A percentile compares a stretch with the other conserved stretches of the same genome.
phyloP scores from a whole-genome alignment of 192 early-diverging fungal genomes.

The Umbelopsis vinacea region DNA sequence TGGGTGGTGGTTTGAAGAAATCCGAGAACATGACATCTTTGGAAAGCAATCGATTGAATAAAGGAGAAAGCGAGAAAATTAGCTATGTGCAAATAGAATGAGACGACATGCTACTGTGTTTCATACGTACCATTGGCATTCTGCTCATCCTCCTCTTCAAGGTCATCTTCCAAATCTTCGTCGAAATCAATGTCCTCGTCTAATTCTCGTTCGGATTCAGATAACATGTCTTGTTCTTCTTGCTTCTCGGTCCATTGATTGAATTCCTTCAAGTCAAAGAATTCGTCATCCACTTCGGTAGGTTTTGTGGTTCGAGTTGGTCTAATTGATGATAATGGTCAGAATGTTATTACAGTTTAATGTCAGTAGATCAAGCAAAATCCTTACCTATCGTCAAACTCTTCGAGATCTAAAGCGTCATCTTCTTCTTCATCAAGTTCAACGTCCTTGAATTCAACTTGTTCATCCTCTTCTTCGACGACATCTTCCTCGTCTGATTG shows the following conservation, averaged over 20 bases:
- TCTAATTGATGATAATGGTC: no score
- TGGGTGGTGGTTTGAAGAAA: slow-evolving; percentile 78
- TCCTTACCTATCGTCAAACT: slow-evolving; percentile 13
- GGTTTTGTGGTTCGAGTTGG: slow-evolving; percentile 32
- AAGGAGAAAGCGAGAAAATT: no score
- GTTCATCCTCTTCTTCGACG: slow-evolving; percentile 45
- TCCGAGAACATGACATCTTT: slow-evolving; percentile 82
- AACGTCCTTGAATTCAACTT: slow-evolving; percentile 25
- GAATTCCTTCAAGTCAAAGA: slow-evolving; percentile 93
- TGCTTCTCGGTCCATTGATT: slow-evolving; percentile 74
- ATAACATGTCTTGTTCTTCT: slow-evolving; percentile 62
- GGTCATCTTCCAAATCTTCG: slow-evolving; percentile 65
- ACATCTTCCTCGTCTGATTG: slow-evolving; percentile 47
- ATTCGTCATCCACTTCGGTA: slow-evolving; percentile 89
- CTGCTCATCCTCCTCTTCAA: slow-evolving; percentile 66
- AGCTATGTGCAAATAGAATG: neutral
- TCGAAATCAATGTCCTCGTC: slow-evolving; percentile 68
- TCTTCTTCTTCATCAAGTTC: slow-evolving; percentile 37
- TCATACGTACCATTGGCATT: slow-evolving; percentile 60
- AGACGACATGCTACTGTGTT: neutral
- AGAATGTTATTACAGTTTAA: no score
- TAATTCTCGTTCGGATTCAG: slow-evolving; percentile 55
- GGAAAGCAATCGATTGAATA: neutral
- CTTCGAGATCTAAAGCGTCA: slow-evolving; percentile 25
- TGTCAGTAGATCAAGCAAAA: no score